A percentile compares a stretch with the other conserved stretches of the same genome.
phyloP scores from a whole-genome alignment of 805 yeast genomes.

The Hanseniaspora mollemarum region DNA sequence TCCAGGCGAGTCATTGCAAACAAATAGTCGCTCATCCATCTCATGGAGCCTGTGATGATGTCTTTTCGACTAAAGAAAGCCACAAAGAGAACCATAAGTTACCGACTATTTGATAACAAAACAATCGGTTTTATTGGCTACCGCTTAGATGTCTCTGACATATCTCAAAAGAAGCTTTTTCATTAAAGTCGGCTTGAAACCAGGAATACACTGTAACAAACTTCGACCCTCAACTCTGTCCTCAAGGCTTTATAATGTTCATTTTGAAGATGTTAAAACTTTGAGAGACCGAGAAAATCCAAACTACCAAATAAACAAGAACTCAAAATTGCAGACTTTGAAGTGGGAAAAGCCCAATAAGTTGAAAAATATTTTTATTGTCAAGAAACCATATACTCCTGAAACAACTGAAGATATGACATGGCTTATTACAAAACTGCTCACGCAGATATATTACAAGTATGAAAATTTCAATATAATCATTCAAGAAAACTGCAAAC shows the following conservation, averaged over 20 bases:
- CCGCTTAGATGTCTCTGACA: no score
- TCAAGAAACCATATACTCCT: constrained; percentile 73
- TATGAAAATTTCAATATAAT: constrained; percentile 69
- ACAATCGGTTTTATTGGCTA: no score
- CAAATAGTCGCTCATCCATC: no score
- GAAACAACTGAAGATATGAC: constrained; percentile 56
- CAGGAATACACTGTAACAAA: not conserved
- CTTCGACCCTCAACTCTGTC: not conserved
- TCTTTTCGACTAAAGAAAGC: no score
- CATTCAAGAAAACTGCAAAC: constrained; percentile 62
- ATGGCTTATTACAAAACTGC: constrained; percentile 37
- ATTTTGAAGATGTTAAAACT: not conserved
- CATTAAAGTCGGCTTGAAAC: not conserved
- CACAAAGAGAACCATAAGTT: no score
- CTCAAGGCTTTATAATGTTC: not conserved
- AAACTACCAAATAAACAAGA: constrained; percentile 22
- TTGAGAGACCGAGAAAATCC: constrained; percentile 1
- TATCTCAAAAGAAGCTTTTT: no score
- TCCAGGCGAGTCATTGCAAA: no score
- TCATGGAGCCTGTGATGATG: no score
- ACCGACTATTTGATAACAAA: no score
- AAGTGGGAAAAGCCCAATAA: not conserved
- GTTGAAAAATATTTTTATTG: constrained; percentile 59
- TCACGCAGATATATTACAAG: constrained; percentile 41
- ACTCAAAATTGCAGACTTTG: constrained; percentile 10